A percentile compares a stretch with the other conserved stretches of the same genome.
Evolutionary conservation across 2,329 filamentous ascomycete species (phyloP).

Genomic region (Mycosphaerella sp.): DNA sequence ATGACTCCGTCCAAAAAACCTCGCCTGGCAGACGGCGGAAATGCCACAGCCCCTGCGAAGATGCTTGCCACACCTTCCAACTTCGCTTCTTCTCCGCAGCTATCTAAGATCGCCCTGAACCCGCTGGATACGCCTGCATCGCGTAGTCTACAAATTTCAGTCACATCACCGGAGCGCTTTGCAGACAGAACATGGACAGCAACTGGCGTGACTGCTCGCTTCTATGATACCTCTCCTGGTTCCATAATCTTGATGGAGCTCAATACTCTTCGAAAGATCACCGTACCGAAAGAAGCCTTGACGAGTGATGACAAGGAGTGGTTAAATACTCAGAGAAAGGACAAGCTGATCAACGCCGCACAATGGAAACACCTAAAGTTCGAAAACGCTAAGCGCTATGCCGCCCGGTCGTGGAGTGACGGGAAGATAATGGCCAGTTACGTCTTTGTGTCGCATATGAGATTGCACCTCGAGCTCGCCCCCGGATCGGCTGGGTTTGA

Average conservation of each 20-base stretch:
- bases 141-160: not conserved
- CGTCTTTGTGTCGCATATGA: not conserved
- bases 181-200: not conserved
- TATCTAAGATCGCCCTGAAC: not conserved
- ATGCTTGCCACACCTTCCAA: not conserved
- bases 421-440: not conserved
- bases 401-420: not conserved
- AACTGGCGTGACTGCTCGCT: not conserved
- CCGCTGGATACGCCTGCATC: not conserved
- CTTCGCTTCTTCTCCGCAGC: not conserved
- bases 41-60: conserved; percentile 1
- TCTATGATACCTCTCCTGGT: not conserved
- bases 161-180: not conserved
- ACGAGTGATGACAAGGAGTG: not conserved
- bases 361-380: not conserved
- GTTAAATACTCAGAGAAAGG: not conserved
- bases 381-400: not conserved
- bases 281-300: not conserved
- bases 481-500: not conserved
- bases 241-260: not conserved
- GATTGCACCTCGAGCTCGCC: not conserved
- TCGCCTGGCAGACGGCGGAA: not conserved
- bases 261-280: not conserved
- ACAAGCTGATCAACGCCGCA: not conserved
- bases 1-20: not conserved